Base-by-base conservation (phyloP, 495 filamentous ascomycete genomes). In the Alectoria sarmentosa region DNA sequence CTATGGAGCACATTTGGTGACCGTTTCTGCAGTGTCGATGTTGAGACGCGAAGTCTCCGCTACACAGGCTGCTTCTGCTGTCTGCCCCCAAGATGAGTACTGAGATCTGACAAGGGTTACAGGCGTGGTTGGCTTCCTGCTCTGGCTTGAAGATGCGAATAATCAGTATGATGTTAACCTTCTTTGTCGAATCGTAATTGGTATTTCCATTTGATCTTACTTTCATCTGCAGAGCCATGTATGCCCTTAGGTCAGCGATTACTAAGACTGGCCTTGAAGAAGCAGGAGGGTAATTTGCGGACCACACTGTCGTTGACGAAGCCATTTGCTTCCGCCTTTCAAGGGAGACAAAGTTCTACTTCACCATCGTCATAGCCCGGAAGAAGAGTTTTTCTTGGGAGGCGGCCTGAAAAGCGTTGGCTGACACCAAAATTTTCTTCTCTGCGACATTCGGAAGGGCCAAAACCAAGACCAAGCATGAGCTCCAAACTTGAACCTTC, bases 141-240 rank as follows among this genome's bases (percentile, higher is more conserved):
- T 41, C 6, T 68, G 64, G 52, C 41, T 58, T 37, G 65, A 64
- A 23, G 64, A 62, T 46, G 19, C 42, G 23, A 23, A 46, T 46
- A 9, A 23, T 23, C 42, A 23, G 5, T 66, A 66, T 30, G 66
- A 68, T 58, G 68, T 67, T 56, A 68, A 69, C 63, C 69, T 65
- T 64, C 71, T 17, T 30, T 37, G 26, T n/a, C n/a, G n/a, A n/a
- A n/a, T n/a, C n/a, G n/a, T n/a, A n/a, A n/a, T n/a, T n/a, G n/a
- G n/a, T n/a, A n/a, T n/a, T n/a, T n/a, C n/a, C n/a, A n/a, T n/a
- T n/a, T n/a, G n/a, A n/a, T n/a, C n/a, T n/a, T n/a, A n/a, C n/a
- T n/a, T n/a, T n/a, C n/a, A n/a, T n/a, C n/a, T n/a, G n/a, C n/a
- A n/a, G n/a, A n/a, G n/a, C n/a, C n/a, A n/a, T n/a, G n/a, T n/a